Base-by-base conservation (phyloP, 2,329 filamentous ascomycete species). In the Elsinoe perseae region DNA sequence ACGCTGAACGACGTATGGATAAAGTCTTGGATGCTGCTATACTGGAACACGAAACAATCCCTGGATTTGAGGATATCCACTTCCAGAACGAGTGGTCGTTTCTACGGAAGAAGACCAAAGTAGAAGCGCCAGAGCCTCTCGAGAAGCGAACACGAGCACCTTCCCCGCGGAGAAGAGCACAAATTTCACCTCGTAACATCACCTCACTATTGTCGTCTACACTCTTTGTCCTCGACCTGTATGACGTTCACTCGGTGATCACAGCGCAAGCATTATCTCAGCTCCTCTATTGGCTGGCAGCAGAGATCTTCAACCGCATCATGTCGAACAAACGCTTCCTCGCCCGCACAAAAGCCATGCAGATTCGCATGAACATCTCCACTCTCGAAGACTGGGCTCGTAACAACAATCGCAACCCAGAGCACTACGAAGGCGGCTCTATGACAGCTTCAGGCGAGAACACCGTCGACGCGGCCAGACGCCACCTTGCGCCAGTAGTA, bases 51-150 rank as follows among this genome's bases (percentile, higher is more conserved):
- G 93, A 98, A 73, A 96, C 91, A 0, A 98, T 98, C 61, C 92
- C 93, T 1, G 93, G 93, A 0, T 93, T 98, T 62, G 92, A 97
- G 68, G 92, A 95, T 66, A 89, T 98, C 58, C 85, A 89, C 4
- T 98, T 98, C 66, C 92, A 97, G 69, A 91, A 97, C 67, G 93
- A 98, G 69, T 98, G 93, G 93, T 96, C 95, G 65, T 80, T 98
- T 34, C 95, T 98, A 73, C 91, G 93, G 67, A 82, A 87, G 57
- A 97, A 95, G 70, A 82, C 86, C 59, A 90, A 95, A 63, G 84
- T 90, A 36, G 95, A 95, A 71, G 85, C 73, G 2, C 73, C 89
- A 55, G 90, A 97, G 68, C 89, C 92, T 0, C 77, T 86, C 1
- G 92, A 96, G 71, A 95, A 95, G 72, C 83, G 90, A 42, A 91